phyloP scores from a whole-genome alignment of 1,139 yeast genomes.

The Candida pseudocylindracea region DNA sequence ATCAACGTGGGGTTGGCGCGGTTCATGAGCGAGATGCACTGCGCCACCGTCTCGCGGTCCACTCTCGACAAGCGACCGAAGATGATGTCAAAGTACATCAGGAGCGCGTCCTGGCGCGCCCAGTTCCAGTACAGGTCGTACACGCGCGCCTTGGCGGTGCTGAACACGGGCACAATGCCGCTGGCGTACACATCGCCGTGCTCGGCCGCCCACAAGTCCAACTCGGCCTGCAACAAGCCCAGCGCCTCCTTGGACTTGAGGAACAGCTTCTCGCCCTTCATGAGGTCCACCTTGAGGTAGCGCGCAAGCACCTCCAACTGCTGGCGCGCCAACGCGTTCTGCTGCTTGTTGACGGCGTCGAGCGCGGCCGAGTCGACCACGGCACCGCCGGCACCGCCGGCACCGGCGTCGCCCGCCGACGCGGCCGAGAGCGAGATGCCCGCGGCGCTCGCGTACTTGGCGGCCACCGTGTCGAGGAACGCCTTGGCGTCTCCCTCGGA shows the following conservation, averaged over 20 bases:
- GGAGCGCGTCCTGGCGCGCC: conserved; percentile 94
- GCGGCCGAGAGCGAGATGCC: conserved; percentile 57
- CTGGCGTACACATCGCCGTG: conserved; percentile 89
- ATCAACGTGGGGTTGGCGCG: conserved; percentile 86
- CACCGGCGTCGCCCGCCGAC: conserved; percentile 26
- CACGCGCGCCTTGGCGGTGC: conserved; percentile 81
- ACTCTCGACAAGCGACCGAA: conserved; percentile 80
- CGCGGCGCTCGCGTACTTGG: conserved; percentile 64
- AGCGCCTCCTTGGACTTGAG: conserved; percentile 81
- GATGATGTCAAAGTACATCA: conserved; percentile 87
- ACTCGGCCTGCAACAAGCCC: conserved; percentile 61
- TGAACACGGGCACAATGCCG: conserved; percentile 80
- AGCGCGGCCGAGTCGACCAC: conserved; percentile 90
- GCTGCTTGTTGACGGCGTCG: conserved; percentile 83
- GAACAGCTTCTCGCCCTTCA: conserved; percentile 72
- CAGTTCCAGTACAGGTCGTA: conserved; percentile 99
- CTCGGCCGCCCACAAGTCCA: conserved; percentile 84
- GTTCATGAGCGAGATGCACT: conserved; percentile 95
- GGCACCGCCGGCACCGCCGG: conserved; percentile 56
- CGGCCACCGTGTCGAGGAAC: conserved; percentile 62
- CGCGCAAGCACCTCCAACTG: conserved; percentile 90
- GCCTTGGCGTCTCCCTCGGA: conserved; percentile 79
- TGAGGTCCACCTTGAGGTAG: conserved; percentile 79
- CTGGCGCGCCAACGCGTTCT: conserved; percentile 75
- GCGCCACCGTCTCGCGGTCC: conserved; percentile 89